A percentile compares a stretch with the other conserved stretches of the same genome.
Evolutionary conservation across 1,139 yeast species (phyloP).

Genomic region (Zygosaccharomyces sapae): DNA sequence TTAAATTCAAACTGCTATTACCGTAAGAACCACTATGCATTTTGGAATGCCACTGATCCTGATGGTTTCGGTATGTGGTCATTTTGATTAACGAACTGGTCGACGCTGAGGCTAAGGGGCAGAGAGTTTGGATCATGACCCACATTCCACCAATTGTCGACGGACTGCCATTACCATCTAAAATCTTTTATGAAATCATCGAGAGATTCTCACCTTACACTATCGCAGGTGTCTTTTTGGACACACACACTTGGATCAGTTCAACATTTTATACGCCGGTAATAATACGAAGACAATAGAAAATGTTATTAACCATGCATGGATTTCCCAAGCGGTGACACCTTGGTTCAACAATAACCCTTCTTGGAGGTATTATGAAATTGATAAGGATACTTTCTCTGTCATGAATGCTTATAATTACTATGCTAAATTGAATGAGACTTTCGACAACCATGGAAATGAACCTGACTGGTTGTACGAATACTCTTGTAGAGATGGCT

Average conservation of each 20-base stretch:
- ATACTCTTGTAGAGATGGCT: conserved; percentile 51
- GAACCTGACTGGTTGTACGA: conserved; percentile 58
- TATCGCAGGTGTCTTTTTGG: conserved; percentile 68
- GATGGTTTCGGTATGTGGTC: conserved; percentile 64
- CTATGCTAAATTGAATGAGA: conserved; percentile 50
- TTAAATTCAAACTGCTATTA: conserved; percentile 66
- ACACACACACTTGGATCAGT: conserved; percentile 69
- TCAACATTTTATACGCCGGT: conserved; percentile 51
- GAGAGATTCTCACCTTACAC: conserved; percentile 67
- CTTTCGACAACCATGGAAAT: conserved; percentile 45
- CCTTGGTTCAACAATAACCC: conserved; percentile 60
- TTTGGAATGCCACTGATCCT: conserved; percentile 51
- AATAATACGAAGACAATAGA: conserved; percentile 39
- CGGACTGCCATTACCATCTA: conserved; percentile 59
- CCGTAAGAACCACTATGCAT: conserved; percentile 60
- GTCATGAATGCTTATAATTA: conserved; percentile 57
- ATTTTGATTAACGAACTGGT: conserved; percentile 58
- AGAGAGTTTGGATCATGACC: conserved; percentile 68
- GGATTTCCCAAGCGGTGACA: conserved; percentile 65
- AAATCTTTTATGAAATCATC: conserved; percentile 52
- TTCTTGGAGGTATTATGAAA: conserved; percentile 68
- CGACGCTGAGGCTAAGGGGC: conserved; percentile 52
- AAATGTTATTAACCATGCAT: conserved; percentile 52
- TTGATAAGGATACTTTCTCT: conserved; percentile 59
- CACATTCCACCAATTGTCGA: conserved; percentile 64